Base-by-base conservation (phyloP, 2,329 filamentous ascomycete genomes). In the Calonectria ilicicola region DNA sequence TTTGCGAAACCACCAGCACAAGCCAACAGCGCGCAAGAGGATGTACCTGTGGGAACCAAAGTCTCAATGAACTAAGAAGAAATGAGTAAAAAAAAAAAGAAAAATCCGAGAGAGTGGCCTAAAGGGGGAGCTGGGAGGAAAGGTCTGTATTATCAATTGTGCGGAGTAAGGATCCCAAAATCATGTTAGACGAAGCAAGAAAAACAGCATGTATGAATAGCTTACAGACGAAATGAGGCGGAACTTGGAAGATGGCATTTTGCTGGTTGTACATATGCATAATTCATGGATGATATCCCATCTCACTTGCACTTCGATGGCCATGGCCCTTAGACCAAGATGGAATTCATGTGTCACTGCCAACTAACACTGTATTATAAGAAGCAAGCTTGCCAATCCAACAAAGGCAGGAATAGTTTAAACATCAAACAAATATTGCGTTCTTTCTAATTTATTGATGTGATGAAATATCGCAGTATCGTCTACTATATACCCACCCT, bases 131-230 rank as follows among this genome's bases (percentile, higher is more conserved):
- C 10, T 3, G 32, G 32, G 10, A 12, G 26, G 23, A 12, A 35
- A 42, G 40, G 46, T 69, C 27, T 81, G 78, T 81, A 81, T 75
- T 74, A 79, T 70, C 77, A 78, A 64, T 72, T 75, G 60, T 70
- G 74, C 27, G 69, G 63, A 75, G 56, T 73, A 69, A 44, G 66
- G 49, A 49, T 51, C 40, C 19, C 21, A 63, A 66, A 68, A 75
- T 65, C 70, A 49, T 56, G 32, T 42, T 73, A 68, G 63, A 74
- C 75, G 44, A 60, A 51, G 67, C 32, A 73, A n/a, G 69, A 69
- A 67, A 27, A 19, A 53, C 29, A 63, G 44, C 29, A 62, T 77
- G 75, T 80, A 79, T 74, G 74, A 79, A 65, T 79, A 79, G 53
- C 69, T 53, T 63, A 49, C 27, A 38, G 53, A 64, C 40, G 42